These are phyloP conservation scores for Fusarium begoniae DNA, from an alignment of 2,329 filamentous ascomycete genomes.

Conservation along the genomic window DNA sequence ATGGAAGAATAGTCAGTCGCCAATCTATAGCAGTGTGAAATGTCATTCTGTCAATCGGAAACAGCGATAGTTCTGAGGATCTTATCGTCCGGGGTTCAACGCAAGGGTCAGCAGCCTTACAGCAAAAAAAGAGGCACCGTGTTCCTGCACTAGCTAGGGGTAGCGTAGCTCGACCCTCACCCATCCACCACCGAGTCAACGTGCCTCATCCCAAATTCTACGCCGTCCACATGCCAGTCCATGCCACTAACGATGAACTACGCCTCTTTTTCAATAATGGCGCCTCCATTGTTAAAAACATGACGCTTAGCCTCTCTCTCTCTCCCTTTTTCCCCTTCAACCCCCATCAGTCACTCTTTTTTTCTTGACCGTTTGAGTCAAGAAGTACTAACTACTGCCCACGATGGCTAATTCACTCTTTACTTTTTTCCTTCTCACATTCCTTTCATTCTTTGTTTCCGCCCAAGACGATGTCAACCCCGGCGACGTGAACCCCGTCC, in stretches of 20 bases:
- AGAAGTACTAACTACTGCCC: not conserved
- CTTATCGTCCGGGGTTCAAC: not conserved
- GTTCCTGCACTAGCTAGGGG: constrained; percentile 19
- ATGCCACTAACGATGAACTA: not conserved
- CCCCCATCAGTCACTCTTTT: constrained; percentile 5
- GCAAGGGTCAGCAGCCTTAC: constrained; percentile 24
- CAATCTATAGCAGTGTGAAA: not conserved
- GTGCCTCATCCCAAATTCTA: constrained; percentile 8
- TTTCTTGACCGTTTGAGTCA: not conserved
- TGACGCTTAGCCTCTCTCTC: not conserved
- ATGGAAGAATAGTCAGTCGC: not conserved
- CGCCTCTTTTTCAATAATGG: constrained; percentile 15
- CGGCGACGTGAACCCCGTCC: constrained; percentile 34
- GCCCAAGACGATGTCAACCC: constrained; percentile 19
- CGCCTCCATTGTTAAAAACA: constrained; percentile 17
- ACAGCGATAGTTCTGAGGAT: not conserved
- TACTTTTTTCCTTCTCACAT: constrained; percentile 30
- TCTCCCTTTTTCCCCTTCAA: not conserved
- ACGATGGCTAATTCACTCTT: constrained; percentile 39
- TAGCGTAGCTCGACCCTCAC: not conserved
- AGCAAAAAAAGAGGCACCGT: not conserved
- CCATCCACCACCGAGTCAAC: not conserved
- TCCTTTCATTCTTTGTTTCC: constrained; percentile 14
- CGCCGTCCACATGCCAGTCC: constrained; percentile 30
- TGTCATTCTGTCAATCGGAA: not conserved